These are phyloP conservation scores for Capsella rubella DNA, from an alignment of 441 rosid species.

Conservation along the genomic window DNA sequence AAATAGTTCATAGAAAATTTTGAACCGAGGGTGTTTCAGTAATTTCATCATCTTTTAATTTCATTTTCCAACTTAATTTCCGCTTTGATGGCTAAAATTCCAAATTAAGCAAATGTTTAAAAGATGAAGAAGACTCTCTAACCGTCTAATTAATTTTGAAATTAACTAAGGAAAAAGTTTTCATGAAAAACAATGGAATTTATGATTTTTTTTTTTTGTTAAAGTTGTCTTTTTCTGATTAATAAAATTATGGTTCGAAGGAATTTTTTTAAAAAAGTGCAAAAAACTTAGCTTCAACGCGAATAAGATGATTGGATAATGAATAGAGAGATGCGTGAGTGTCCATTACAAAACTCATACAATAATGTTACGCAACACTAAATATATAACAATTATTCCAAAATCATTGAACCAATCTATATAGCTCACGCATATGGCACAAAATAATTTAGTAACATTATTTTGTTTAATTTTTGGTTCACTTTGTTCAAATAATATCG, in stretches of 20 bases:
- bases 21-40: constrained; percentile 16
- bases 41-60: not conserved
- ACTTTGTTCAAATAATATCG: not conserved
- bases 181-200: not conserved
- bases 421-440: not conserved
- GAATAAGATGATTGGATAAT: not conserved
- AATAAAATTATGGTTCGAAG: not conserved
- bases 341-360: not conserved
- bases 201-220: not conserved
- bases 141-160: constrained; percentile 18
- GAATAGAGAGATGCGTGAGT: not conserved
- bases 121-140: constrained; percentile 17
- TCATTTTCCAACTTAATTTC: not conserved
- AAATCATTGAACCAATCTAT: constrained; percentile 13
- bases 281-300: not conserved
- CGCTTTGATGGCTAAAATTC: constrained; percentile 8
- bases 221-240: not conserved
- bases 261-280: not conserved
- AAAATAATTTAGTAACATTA: not conserved
- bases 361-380: not conserved
- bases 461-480: not conserved
- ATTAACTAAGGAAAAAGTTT: not conserved
- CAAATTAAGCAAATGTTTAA: constrained; percentile 13
- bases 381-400: not conserved
- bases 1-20: not conserved